Evolutionary conservation across 139 green algal genomes (phyloP).

Genomic region (Chlamydomonas applanata): DNA sequence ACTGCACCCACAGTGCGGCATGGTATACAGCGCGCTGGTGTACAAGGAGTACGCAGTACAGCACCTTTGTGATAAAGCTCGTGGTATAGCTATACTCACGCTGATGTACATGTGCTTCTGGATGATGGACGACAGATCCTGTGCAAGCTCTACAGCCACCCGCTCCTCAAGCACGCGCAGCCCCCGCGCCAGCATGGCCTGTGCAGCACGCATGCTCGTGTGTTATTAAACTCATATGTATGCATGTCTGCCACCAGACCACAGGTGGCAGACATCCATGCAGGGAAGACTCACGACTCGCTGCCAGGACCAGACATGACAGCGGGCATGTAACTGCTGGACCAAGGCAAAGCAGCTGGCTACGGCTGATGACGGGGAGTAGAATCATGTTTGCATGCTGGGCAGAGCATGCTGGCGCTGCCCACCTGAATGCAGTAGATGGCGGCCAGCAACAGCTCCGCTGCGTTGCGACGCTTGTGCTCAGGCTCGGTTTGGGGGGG

Average conservation of each 20-base stretch:
- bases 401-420: neutral
- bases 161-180: conserved; percentile 29
- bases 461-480: conserved; percentile 29
- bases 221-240: too few relatives aligned
- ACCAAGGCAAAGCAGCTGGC: too few relatives aligned
- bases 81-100: too few relatives aligned
- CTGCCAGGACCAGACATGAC: too few relatives aligned
- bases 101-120: conserved; percentile 44
- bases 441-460: conserved; percentile 59
- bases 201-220: conserved; percentile 22
- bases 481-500: neutral
- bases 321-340: too few relatives aligned
- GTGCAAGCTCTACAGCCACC: conserved; percentile 43
- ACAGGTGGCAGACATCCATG: too few relatives aligned
- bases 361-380: too few relatives aligned
- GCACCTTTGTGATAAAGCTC: too few relatives aligned
- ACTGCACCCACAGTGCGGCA: too few relatives aligned
- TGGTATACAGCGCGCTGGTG: too few relatives aligned
- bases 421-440: conserved; percentile 23
- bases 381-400: conserved; percentile 9
- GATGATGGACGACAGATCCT: conserved; percentile 57
- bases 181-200: neutral
- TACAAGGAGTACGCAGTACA: neutral
- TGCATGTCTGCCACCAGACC: too few relatives aligned
- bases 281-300: too few relatives aligned